A percentile compares a stretch with the other conserved stretches of the same genome.
Conservation (phyloP, 2,329 filamentous ascomycete species). For the Pseudogymnoascus sp. region DNA sequence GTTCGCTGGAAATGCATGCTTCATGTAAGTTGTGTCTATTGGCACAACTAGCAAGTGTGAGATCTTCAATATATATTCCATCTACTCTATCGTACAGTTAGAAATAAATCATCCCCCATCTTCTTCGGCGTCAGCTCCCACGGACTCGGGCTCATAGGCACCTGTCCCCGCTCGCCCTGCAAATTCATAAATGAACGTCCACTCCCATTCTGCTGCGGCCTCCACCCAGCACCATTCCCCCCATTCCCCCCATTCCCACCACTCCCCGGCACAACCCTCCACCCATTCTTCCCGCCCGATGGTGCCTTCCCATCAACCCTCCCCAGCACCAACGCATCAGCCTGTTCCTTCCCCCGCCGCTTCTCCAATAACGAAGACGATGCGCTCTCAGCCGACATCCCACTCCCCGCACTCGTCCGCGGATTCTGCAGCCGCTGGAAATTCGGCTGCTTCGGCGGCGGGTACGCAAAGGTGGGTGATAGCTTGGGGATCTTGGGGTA, state of each 20-base stretch:
- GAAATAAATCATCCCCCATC: not conserved
- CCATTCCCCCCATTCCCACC: not conserved
- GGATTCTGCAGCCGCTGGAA: not conserved
- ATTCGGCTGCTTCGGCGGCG: not conserved
- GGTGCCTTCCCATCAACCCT: not conserved
- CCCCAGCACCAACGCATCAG: not conserved
- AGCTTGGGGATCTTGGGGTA: not conserved
- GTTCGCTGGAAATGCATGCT: no score
- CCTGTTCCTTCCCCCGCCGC: not conserved
- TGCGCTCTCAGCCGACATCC: not conserved
- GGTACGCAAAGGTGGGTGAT: not conserved
- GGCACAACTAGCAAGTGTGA: no score
- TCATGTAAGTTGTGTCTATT: no score
- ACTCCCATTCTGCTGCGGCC: not conserved
- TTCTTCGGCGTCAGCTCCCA: slow-evolving; percentile 1
- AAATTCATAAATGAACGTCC: not conserved
- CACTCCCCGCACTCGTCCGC: not conserved
- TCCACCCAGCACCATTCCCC: not conserved
- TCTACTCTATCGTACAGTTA: slow-evolving; percentile 2
- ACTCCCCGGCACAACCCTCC: not conserved
- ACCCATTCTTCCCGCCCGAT: not conserved
- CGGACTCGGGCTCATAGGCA: slow-evolving; percentile 2
- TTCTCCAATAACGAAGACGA: not conserved
- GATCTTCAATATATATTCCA: not conserved
- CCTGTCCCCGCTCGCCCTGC: not conserved